A percentile compares a stretch with the other conserved stretches of the same genome.
Evolutionary conservation across 129 eudicot genomes (phyloP).

Genomic region (Saussurea involucrata): DNA sequence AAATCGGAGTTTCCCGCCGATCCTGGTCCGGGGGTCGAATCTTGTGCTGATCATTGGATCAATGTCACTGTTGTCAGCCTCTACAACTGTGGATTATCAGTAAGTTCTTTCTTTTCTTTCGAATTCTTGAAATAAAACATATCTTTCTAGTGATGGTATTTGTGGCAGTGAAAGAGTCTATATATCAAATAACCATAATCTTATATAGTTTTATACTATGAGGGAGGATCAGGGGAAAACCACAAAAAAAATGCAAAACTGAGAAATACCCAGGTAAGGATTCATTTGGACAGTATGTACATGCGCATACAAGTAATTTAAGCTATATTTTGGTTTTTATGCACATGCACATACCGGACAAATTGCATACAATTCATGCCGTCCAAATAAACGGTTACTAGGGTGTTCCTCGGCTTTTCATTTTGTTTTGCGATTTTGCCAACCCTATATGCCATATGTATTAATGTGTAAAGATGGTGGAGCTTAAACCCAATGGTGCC

Average conservation of each 20-base stretch:
- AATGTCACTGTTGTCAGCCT: conserved; percentile 73
- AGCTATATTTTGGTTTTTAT: no score
- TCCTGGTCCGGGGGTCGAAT: conserved; percentile 25
- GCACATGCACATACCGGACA: no score
- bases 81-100: conserved; percentile 65
- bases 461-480: background rate
- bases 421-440: no score
- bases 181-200: background rate
- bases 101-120: conserved; percentile 32
- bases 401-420: no score
- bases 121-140: background rate
- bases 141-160: background rate
- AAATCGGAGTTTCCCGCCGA: conserved; percentile 52
- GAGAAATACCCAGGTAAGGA: no score
- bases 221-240: no score
- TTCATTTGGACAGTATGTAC: no score
- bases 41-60: conserved; percentile 72
- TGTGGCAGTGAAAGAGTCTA: background rate
- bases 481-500: background rate
- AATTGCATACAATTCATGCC: no score
- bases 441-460: background rate
- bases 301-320: no score
- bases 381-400: no score
- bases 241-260: no score
- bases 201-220: no score